Evolutionary conservation across 2,329 filamentous ascomycete genomes (phyloP), one percentile per base, ranked within the genome.

Genomic region (Stagonosporopsis rhizophila): DNA sequence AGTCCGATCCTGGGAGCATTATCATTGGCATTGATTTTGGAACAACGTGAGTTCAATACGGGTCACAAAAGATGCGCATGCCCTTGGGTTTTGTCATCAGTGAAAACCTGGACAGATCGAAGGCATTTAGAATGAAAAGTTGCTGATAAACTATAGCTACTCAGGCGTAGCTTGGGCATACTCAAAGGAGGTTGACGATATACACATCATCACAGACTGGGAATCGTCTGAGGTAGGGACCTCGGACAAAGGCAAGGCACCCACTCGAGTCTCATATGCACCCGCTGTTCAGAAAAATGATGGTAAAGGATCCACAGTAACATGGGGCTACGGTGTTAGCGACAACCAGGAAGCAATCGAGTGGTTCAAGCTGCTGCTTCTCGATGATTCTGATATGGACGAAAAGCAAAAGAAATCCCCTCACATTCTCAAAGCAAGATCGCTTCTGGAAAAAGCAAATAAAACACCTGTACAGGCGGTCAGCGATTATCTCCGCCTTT

Each of bases 1-100:
- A n/a, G n/a, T n/a, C n/a, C n/a, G n/a, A n/a, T n/a, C n/a, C n/a
- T n/a, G n/a, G n/a, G n/a, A n/a, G n/a, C n/a, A n/a, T n/a, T n/a
- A n/a, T 69, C 8, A 52, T 74, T 23, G 69, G 70, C 9, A 67
- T 74, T 28, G 71, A 73, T 42, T 73, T 73, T 50, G 70, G 71
- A 28, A 73, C 71, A 27, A 72, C 69, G 71, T 72, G 61, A 57
- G 47, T 32, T 15, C 9, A 32, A 32, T 11, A 32, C 6, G 12
- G 30, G 30, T 11, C 9, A 5, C 9, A 11, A 19, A 20, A n/a
- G n/a, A n/a, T n/a, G n/a, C n/a, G n/a, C n/a, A n/a, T n/a, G n/a
- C n/a, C n/a, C n/a, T n/a, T n/a, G n/a, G n/a, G n/a, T n/a, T n/a
- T n/a, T n/a, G n/a, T n/a, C n/a, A n/a, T n/a, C n/a, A n/a, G n/a